Percentiles rank a stretch among this genome's conserved stretches.
Evolutionary conservation across 768 basidiomycete genomes (phyloP).

Genomic region (Suillus brevipes): DNA sequence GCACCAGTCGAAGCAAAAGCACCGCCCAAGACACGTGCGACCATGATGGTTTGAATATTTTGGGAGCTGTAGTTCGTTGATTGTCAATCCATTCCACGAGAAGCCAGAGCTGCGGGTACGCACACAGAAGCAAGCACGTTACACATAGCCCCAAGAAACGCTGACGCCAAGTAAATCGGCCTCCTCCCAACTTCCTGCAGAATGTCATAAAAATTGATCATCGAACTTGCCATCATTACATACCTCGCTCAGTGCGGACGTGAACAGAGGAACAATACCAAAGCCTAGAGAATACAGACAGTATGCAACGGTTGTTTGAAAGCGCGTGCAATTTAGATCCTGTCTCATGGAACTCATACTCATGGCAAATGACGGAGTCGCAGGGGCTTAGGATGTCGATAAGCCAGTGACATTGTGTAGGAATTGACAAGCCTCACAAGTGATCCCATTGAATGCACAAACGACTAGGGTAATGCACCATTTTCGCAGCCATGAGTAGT

Average conservation of each 20-base stretch:
- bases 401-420: not conserved
- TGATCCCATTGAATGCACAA: slow-evolving; percentile 31
- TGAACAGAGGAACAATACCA: slow-evolving; percentile 59
- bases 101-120: slow-evolving; percentile 3
- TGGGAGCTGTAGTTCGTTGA: slow-evolving; percentile 27
- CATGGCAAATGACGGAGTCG: slow-evolving; percentile 51
- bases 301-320: slow-evolving; percentile 48
- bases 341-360: slow-evolving; percentile 56
- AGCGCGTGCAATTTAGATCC: slow-evolving; percentile 43
- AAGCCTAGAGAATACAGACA: slow-evolving; percentile 62
- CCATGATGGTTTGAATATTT: slow-evolving; percentile 56
- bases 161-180: slow-evolving; percentile 56
- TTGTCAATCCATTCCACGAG: not conserved
- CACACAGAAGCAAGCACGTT: slow-evolving; percentile 38
- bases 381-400: slow-evolving; percentile 41
- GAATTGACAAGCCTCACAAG: slow-evolving; percentile 16
- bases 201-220: not conserved
- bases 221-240: not conserved
- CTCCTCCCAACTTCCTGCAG: slow-evolving; percentile 56
- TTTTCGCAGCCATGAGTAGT: slow-evolving; percentile 38
- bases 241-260: slow-evolving; percentile 69
- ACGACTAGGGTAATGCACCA: slow-evolving; percentile 38
- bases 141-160: slow-evolving; percentile 42
- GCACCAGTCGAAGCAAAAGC: slow-evolving; percentile 65
- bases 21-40: slow-evolving; percentile 63